A percentile compares a stretch with the other conserved stretches of the same genome.
Conservation (phyloP, 2,329 filamentous ascomycete species). For the Blastomyces silverae region DNA sequence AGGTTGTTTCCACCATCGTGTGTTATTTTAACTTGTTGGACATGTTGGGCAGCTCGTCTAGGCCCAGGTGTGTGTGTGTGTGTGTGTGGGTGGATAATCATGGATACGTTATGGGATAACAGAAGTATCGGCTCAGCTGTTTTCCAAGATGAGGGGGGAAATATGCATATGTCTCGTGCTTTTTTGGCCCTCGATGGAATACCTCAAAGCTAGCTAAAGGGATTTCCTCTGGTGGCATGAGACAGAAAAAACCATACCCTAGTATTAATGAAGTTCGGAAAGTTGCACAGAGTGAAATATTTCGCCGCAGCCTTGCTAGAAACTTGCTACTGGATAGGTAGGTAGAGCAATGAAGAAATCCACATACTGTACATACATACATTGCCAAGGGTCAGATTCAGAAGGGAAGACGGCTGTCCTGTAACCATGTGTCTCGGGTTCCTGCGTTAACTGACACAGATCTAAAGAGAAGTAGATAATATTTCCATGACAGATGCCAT, state of each 20-base stretch:
- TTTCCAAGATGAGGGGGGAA: neutral
- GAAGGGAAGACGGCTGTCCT: neutral
- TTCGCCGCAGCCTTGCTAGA: neutral
- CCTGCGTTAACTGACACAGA: neutral
- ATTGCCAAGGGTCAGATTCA: neutral
- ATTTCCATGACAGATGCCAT: neutral
- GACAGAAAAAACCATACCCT: neutral
- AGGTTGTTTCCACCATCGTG: neutral
- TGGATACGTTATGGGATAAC: too few relatives aligned
- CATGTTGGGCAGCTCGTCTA: neutral
- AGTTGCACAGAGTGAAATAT: neutral
- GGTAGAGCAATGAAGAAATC: neutral
- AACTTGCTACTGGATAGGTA: neutral
- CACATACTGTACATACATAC: too few relatives aligned
- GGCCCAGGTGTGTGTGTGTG: neutral
- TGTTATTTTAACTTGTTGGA: neutral
- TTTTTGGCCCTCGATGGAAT: neutral
- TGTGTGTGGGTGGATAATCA: too few relatives aligned
- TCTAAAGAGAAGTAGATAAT: neutral
- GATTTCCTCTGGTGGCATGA: neutral
- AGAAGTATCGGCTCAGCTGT: neutral
- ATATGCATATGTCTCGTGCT: neutral
- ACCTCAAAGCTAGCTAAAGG: neutral
- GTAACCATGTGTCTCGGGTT: neutral
- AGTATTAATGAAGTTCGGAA: neutral